Evolutionary conservation across 2,329 filamentous ascomycete genomes (phyloP).

Genomic region (Diaporthe sp.): DNA sequence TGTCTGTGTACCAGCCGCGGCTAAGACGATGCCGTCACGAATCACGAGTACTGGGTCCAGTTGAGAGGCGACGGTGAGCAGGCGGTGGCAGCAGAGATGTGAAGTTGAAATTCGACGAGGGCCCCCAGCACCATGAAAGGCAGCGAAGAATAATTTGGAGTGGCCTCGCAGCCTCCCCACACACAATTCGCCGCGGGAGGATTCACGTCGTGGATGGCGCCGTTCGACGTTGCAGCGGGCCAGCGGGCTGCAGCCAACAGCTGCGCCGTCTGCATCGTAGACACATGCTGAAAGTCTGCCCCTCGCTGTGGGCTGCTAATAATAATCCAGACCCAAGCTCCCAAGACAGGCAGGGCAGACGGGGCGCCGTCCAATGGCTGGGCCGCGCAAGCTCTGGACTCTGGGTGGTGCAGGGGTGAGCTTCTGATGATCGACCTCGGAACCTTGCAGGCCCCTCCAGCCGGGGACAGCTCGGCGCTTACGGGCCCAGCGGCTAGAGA

Average conservation of each 20-base stretch:
- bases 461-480: slow-evolving; percentile 31
- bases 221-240: slow-evolving; percentile 27
- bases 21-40: neutral
- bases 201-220: slow-evolving; percentile 4
- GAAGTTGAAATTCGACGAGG: slow-evolving; percentile 25
- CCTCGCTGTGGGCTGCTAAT: slow-evolving; percentile 18
- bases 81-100: neutral
- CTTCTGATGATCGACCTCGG: slow-evolving; percentile 11
- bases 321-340: slow-evolving; percentile 5
- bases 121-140: neutral
- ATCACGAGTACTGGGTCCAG: neutral
- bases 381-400: neutral
- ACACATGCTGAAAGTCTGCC: neutral
- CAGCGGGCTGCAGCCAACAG: slow-evolving; percentile 27
- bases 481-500: slow-evolving; percentile 26
- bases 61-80: neutral
- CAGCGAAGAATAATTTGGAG: neutral
- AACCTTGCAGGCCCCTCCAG: slow-evolving; percentile 16
- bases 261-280: neutral
- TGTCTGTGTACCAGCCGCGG: neutral
- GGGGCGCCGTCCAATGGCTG: slow-evolving; percentile 31
- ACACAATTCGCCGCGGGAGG: neutral
- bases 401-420: slow-evolving; percentile 34
- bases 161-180: slow-evolving; percentile 16
- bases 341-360: slow-evolving; percentile 7